A percentile compares a stretch with the other conserved stretches of the same genome.
Evolutionary conservation across 2,329 filamentous ascomycete species (phyloP).

Genomic region (Pezicula radicicola): DNA sequence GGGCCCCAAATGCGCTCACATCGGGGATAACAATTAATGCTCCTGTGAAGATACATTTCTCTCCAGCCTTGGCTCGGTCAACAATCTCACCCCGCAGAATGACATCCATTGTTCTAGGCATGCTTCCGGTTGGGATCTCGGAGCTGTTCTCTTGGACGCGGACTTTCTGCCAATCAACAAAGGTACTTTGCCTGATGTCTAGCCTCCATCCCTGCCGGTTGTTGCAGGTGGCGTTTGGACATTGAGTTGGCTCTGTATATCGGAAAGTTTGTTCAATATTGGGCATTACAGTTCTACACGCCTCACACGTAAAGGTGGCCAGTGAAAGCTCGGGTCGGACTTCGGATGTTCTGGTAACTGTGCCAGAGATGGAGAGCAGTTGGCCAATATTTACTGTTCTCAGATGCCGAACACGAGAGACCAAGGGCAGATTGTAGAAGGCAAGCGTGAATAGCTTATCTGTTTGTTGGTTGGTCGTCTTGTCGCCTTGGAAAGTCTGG

Average conservation of each 20-base stretch:
- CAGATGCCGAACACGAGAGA: constrained; percentile 40
- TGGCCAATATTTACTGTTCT: constrained; percentile 89
- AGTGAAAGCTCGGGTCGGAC: constrained; percentile 90
- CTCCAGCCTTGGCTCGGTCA: constrained; percentile 92
- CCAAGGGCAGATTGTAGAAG: constrained; percentile 68
- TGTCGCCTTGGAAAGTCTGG: constrained; percentile 50
- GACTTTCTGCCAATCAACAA: constrained; percentile 99
- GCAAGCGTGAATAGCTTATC: constrained; percentile 87
- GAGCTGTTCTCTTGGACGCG: constrained; percentile 98
- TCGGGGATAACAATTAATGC: constrained; percentile 95
- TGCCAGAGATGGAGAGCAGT: constrained; percentile 92
- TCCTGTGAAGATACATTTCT: constrained; percentile 97
- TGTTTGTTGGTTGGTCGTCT: constrained; percentile 89
- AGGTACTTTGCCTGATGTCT: constrained; percentile 96
- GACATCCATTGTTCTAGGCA: constrained; percentile 97
- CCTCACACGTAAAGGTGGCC: constrained; percentile 89
- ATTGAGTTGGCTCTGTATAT: constrained; percentile 95
- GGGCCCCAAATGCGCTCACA: constrained; percentile 89
- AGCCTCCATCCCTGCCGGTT: constrained; percentile 93
- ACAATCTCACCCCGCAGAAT: constrained; percentile 97
- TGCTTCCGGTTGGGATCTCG: constrained; percentile 96
- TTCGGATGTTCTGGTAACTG: constrained; percentile 94
- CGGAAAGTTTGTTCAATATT: constrained; percentile 97
- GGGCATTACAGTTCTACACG: constrained; percentile 77
- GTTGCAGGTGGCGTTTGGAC: constrained; percentile 80